Percentiles rank a stretch among this genome's conserved stretches.
Conservation (phyloP, 371 early-diverging fungal species). For the Mucor circinelloides region DNA sequence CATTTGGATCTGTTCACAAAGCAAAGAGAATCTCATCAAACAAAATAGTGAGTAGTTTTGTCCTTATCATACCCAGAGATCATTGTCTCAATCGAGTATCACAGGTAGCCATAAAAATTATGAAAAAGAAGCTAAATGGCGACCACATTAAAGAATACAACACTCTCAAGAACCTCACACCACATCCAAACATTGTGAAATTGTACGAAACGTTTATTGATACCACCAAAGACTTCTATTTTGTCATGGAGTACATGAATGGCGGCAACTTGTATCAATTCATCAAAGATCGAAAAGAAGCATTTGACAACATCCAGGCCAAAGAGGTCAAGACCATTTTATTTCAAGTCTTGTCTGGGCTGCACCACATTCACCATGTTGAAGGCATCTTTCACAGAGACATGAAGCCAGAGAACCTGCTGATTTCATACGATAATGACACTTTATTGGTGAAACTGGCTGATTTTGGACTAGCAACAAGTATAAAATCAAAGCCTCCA, state of each 20-base stretch:
- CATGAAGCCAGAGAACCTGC: slow-evolving; percentile 90
- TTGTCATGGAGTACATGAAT: slow-evolving; percentile 95
- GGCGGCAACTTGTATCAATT: slow-evolving; percentile 88
- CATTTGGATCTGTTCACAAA: slow-evolving; percentile 87
- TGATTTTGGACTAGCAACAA: slow-evolving; percentile 93
- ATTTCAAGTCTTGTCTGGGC: slow-evolving; percentile 81
- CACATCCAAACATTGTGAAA: slow-evolving; percentile 83
- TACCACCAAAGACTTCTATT: slow-evolving; percentile 73
- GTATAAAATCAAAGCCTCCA: slow-evolving; percentile 81
- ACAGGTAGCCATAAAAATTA: slow-evolving; percentile 92
- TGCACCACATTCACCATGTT: slow-evolving; percentile 83
- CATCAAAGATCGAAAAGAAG: slow-evolving; percentile 70
- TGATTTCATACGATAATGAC: slow-evolving; percentile 41
- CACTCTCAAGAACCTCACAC: slow-evolving; percentile 66
- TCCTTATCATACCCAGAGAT: not conserved
- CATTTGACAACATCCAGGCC: not conserved
- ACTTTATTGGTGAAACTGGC: slow-evolving; percentile 78
- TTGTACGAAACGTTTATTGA: slow-evolving; percentile 83
- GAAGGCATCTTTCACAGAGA: slow-evolving; percentile 93
- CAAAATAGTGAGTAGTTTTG: slow-evolving; percentile 61
- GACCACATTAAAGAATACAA: slow-evolving; percentile 77
- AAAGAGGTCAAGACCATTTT: slow-evolving; percentile 22
- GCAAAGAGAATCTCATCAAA: slow-evolving; percentile 70
- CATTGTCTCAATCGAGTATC: not conserved
- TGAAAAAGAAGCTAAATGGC: slow-evolving; percentile 85